Conservation (phyloP, 805 yeast species). For the Candida mattraensis region DNA sequence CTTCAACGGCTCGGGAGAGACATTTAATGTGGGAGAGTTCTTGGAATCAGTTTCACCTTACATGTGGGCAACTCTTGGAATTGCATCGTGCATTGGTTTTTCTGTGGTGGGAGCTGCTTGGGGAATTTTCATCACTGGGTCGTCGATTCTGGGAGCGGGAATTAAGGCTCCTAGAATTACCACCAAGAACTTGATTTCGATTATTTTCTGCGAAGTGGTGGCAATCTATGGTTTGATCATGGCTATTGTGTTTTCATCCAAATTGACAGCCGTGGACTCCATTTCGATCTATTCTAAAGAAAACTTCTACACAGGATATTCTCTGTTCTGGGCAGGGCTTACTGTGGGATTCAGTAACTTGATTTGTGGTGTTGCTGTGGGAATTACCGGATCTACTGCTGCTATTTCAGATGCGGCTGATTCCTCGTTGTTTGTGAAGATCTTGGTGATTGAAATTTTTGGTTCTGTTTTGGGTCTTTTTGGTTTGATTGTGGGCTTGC, state of each 20-base stretch:
- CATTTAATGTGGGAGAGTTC: constrained; percentile 88
- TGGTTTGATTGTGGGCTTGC: constrained; percentile 93
- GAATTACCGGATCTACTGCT: constrained; percentile 98
- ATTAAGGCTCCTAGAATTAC: constrained; percentile 97
- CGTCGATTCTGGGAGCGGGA: constrained; percentile 96
- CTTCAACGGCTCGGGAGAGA: constrained; percentile 90
- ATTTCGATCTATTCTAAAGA: constrained; percentile 70
- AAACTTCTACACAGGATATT: constrained; percentile 90
- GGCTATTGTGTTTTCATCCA: constrained; percentile 95
- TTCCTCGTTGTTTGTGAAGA: constrained; percentile 90
- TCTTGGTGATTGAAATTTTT: constrained; percentile 94
- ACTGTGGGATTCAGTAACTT: constrained; percentile 93
- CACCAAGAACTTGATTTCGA: constrained; percentile 92
- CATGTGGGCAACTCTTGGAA: constrained; percentile 94
- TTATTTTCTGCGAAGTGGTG: constrained; percentile 98
- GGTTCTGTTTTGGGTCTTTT: constrained; percentile 95
- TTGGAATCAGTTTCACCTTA: constrained; percentile 86
- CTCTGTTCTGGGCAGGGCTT: constrained; percentile 96
- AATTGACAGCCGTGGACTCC: constrained; percentile 67
- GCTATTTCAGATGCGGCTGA: constrained; percentile 98
- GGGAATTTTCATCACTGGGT: constrained; percentile 97
- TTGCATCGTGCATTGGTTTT: constrained; percentile 86
- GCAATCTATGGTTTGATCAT: constrained; percentile 97
- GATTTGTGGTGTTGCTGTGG: constrained; percentile 96
- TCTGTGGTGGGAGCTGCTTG: constrained; percentile 98